Percentiles rank a stretch among this genome's conserved stretches.
phyloP scores from a whole-genome alignment of 164 flowering plant species.

The Malania oleifera region DNA sequence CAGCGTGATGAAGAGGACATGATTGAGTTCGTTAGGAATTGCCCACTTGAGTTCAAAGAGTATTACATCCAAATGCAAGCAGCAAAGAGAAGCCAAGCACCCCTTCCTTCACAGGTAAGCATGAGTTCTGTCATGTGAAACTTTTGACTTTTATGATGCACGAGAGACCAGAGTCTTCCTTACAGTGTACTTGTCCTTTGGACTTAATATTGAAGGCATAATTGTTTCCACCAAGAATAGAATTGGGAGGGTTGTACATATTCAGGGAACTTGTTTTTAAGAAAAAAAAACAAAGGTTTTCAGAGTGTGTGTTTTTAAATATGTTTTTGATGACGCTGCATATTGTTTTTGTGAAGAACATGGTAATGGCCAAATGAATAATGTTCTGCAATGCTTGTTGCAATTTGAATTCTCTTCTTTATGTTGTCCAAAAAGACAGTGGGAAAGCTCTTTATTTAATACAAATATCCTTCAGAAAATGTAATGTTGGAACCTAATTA shows the following conservation, averaged over 20 bases:
- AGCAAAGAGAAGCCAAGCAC: slow-evolving; percentile 92
- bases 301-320: no score
- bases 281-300: no score
- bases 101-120: slow-evolving; percentile 80
- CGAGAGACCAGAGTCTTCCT: no score
- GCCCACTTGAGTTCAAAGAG: slow-evolving; percentile 82
- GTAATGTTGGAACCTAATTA: no score
- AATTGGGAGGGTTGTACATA: background rate
- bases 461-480: no score
- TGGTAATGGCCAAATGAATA: no score
- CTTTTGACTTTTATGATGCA: background rate
- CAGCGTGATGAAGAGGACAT: slow-evolving; percentile 95
- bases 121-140: background rate
- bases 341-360: no score
- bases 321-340: no score
- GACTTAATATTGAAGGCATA: background rate
- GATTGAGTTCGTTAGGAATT: slow-evolving; percentile 70
- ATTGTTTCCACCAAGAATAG: background rate
- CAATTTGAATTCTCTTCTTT: no score
- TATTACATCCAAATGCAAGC: slow-evolving; percentile 96
- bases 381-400: no score
- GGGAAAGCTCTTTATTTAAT: no score
- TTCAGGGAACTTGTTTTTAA: background rate
- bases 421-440: no score
- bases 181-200: background rate